Base-by-base conservation (phyloP, 2,329 filamentous ascomycete species). In the Sporothrix euskadiensis region DNA sequence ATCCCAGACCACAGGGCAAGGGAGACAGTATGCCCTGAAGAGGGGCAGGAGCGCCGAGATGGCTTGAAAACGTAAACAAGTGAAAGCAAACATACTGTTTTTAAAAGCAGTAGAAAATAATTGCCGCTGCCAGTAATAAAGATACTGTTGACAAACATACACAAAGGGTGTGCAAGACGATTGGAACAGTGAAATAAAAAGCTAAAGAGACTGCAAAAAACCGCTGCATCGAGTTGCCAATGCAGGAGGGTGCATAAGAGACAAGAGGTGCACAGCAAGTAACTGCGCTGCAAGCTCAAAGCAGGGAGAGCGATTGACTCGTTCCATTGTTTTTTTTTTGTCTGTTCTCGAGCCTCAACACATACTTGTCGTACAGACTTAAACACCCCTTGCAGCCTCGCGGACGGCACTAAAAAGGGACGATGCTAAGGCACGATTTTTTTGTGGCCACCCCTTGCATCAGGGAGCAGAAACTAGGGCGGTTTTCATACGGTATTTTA, bases 321-420 rank as follows among this genome's bases (percentile, higher is more conserved):
- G n/a, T 26, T 56, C 52, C 2, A 8, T 54, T 22, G 49, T 26
- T 26, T 26, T 26, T 54, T 8, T 16, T 26, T 26, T 10, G 52
- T 56, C 26, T 16, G 14, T 14, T 19, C 35, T 59, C 30, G 30
- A 59, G 39, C 10, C 12, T 65, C 61, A 44, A 47, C 4, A 14
- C n/a, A 44, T 14, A 16, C 9, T 61, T 10, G 57, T n/a, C 39
- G n/a, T 26, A 6, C 39, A 65, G 35, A 26, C 26, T 57, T 44
- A 26, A 26, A 7, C 61, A 47, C 61, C 39, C 61, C 61, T 66
- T 66, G 61, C 39, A 66, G 61, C 39, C 39, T 66, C 22, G 41
- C 39, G 10, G n/a, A n/a, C 39, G 39, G 39, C 22, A 47, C 61
- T 47, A 66, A 47, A 30, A 47, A 16, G 61, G 26, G 39, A 66